Conservation (phyloP, 2,329 filamentous ascomycete species). For the Calonectria pseudoreteaudii region DNA sequence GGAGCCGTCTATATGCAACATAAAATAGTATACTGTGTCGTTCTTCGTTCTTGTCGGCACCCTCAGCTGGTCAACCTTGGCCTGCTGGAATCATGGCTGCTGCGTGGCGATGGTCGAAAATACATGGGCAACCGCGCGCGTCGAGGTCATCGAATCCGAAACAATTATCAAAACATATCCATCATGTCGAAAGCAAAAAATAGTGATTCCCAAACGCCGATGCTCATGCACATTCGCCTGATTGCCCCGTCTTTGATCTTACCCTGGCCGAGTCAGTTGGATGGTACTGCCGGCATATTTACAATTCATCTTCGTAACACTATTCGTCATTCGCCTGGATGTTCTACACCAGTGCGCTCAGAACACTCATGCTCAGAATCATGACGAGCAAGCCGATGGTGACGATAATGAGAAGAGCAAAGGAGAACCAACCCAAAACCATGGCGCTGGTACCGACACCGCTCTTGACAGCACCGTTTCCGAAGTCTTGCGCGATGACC, state of each 20-base stretch:
- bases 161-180: constrained; percentile 38
- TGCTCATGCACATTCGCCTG: constrained; percentile 47
- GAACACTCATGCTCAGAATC: constrained; percentile 90
- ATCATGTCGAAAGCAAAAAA: constrained; percentile 39
- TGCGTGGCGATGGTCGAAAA: constrained; percentile 22
- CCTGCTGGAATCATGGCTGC: constrained; percentile 3
- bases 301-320: constrained; percentile 29
- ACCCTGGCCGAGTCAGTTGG: constrained; percentile 29
- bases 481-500: constrained; percentile 92
- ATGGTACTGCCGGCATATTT: constrained; percentile 37
- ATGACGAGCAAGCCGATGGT: constrained; percentile 95
- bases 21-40: constrained; percentile 29
- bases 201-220: constrained; percentile 46
- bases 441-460: constrained; percentile 95
- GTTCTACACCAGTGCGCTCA: constrained; percentile 68
- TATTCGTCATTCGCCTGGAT: constrained; percentile 23
- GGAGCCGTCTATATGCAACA: constrained; percentile 41
- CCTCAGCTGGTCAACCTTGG: background rate
- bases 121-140: constrained; percentile 25
- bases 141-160: constrained; percentile 32
- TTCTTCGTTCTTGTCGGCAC: constrained; percentile 31
- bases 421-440: constrained; percentile 98
- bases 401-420: constrained; percentile 91
- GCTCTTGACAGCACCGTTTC: constrained; percentile 86
- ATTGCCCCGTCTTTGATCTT: constrained; percentile 37